These are phyloP conservation scores for Larix kaempferi DNA, from an alignment of 75 land plant genomes.

Conservation along the genomic window DNA sequence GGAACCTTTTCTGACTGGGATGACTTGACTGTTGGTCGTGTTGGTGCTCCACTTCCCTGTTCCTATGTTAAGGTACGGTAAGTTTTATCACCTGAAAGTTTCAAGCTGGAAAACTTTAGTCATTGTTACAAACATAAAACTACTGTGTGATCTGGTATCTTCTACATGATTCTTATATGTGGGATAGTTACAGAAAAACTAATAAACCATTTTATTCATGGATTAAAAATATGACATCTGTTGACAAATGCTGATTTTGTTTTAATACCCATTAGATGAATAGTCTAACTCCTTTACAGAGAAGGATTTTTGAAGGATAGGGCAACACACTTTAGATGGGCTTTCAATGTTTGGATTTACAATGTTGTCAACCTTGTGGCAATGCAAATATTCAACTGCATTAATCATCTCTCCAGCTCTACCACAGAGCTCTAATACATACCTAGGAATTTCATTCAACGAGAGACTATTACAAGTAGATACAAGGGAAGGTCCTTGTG, in stretches of 20 bases:
- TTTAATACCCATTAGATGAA: not conserved
- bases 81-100: not conserved
- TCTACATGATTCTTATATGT: not conserved
- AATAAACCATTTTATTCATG: not conserved
- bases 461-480: not conserved
- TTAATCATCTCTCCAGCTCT: not conserved
- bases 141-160: not conserved
- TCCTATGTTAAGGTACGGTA: slow-evolving; percentile 67
- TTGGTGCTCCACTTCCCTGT: slow-evolving; percentile 85
- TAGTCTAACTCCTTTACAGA: not conserved
- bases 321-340: not conserved
- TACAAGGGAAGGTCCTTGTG: not conserved
- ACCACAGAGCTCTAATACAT: not conserved
- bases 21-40: slow-evolving; percentile 89
- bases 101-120: not conserved
- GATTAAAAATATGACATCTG: not conserved
- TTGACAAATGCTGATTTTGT: not conserved
- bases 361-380: not conserved
- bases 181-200: not conserved
- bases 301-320: not conserved
- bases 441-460: not conserved
- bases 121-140: not conserved
- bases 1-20: slow-evolving; percentile 77
- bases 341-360: not conserved
- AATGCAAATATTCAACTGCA: not conserved